Percentiles rank a stretch among this genome's conserved stretches.
Conservation (phyloP, 495 filamentous ascomycete species). For the Rusavskia elegans region DNA sequence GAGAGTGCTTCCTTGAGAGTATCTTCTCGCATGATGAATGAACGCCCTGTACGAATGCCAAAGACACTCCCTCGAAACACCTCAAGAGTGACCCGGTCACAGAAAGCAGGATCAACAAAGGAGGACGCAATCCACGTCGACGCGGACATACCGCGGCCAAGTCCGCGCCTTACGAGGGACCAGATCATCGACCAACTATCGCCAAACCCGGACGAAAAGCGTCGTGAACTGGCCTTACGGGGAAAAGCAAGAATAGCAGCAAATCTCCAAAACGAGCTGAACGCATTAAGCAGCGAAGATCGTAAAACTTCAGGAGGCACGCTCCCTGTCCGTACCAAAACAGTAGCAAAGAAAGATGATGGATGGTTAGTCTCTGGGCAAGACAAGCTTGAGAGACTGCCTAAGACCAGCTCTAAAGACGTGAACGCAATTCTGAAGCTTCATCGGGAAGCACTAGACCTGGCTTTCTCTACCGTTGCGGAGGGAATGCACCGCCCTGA, state of each 20-base stretch:
- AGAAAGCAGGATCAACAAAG: conserved; percentile 5
- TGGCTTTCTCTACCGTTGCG: not conserved
- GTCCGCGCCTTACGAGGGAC: conserved; percentile 5
- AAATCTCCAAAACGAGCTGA: conserved; percentile 13
- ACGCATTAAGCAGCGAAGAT: not conserved
- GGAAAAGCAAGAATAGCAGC: conserved; percentile 13
- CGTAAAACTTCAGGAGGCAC: not conserved
- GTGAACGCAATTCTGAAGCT: not conserved
- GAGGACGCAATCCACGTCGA: conserved; percentile 1
- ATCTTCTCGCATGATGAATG: conserved; percentile 7
- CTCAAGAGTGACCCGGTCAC: conserved; percentile 6
- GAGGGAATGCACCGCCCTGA: not conserved
- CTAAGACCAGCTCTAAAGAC: not conserved
- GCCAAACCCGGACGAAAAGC: conserved; percentile 7
- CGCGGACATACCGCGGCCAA: not conserved
- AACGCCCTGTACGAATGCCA: conserved; percentile 7
- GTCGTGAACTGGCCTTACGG: conserved; percentile 8
- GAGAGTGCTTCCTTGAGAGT: not conserved
- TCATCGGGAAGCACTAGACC: not conserved
- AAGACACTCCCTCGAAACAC: conserved; percentile 4
- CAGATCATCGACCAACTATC: conserved; percentile 4
- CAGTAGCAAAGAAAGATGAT: not conserved
- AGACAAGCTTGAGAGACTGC: not conserved
- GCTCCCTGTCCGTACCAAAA: not conserved
- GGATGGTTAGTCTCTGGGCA: not conserved